Evolutionary conservation across 1,284 basidiomycete genomes (phyloP).

Genomic region (Anthracocystis walkeri): DNA sequence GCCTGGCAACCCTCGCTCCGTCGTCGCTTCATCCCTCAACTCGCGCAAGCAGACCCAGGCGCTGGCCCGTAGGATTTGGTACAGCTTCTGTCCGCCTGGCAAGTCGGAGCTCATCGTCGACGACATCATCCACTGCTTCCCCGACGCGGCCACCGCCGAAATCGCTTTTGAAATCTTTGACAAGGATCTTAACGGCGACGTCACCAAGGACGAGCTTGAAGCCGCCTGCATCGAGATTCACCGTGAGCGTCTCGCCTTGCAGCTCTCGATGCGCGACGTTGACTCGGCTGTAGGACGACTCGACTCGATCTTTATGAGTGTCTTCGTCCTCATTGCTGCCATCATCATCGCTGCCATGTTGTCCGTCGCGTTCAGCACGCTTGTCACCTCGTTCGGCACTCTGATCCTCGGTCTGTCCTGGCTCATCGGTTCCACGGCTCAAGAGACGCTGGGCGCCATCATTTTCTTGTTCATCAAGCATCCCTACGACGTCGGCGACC

Average conservation of each 20-base stretch:
- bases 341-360: conserved; percentile 74
- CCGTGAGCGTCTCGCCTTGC: conserved; percentile 84
- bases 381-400: conserved; percentile 84
- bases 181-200: conserved; percentile 84
- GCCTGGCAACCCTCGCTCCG: conserved; percentile 74
- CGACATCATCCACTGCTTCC: conserved; percentile 82
- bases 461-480: conserved; percentile 87
- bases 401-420: conserved; percentile 86
- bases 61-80: conserved; percentile 86
- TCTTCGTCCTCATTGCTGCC: conserved; percentile 76
- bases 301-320: conserved; percentile 71
- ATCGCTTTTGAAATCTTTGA: conserved; percentile 82
- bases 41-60: conserved; percentile 80
- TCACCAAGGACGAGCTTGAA: conserved; percentile 80
- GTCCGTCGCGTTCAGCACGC: conserved; percentile 78
- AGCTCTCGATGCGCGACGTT: conserved; percentile 88
- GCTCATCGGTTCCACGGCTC: conserved; percentile 80
- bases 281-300: conserved; percentile 80
- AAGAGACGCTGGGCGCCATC: conserved; percentile 80
- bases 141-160: conserved; percentile 58
- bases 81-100: conserved; percentile 78
- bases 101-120: conserved; percentile 73
- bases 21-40: conserved; percentile 48
- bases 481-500: conserved; percentile 89
- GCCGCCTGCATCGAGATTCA: conserved; percentile 83